Evolutionary conservation across 2,329 filamentous ascomycete genomes (phyloP), one percentile per base, ranked within the genome.

Genomic region (Delphinella strobiligena): DNA sequence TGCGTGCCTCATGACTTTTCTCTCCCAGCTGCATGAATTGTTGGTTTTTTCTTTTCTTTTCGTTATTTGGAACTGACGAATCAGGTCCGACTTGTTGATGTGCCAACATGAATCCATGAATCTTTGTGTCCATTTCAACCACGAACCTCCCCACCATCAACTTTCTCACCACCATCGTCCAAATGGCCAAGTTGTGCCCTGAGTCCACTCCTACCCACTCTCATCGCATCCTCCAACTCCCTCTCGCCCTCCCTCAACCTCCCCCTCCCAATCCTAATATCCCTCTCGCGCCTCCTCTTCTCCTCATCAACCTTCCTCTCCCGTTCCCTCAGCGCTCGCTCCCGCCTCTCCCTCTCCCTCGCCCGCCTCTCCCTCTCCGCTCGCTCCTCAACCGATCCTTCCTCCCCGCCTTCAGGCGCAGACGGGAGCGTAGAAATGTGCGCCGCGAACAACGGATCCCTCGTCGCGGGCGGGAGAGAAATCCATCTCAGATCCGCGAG

Each of bases 401-500:
- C 52, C 44, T 40, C 29, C 10, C 18, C 40, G 1, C 60, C 59
- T 24, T 69, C 67, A 0, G 76, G 76, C 14, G 76, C 71, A 3
- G 75, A 67, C 3, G 71, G 71, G 1, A 88, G 61, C 0, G 69
- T 78, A 43, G 73, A 68, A 19, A 88, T 74, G 51, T 78, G 82
- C 3, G 74, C 72, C 52, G 77, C 72, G 5, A 88, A 61, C 4
- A 89, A 61, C 2, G 71, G 61, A 47, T 87, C 78, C 14, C 84
- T 70, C 0, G 71, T 66, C 30, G 66, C 60, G 0, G 73, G 56
- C 18, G 79, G 72, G 1, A 88, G 63, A 3, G 77, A 78, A 24
- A 85, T 75, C 56, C 76, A 89, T 33, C 80, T 72, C 27, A 84
- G 58, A 53, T 89, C 82, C 12, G 69, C 65, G 1, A 83, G 63